phyloP scores from a whole-genome alignment of 2,329 filamentous ascomycete species.

The Lasiodiplodia sp. region DNA sequence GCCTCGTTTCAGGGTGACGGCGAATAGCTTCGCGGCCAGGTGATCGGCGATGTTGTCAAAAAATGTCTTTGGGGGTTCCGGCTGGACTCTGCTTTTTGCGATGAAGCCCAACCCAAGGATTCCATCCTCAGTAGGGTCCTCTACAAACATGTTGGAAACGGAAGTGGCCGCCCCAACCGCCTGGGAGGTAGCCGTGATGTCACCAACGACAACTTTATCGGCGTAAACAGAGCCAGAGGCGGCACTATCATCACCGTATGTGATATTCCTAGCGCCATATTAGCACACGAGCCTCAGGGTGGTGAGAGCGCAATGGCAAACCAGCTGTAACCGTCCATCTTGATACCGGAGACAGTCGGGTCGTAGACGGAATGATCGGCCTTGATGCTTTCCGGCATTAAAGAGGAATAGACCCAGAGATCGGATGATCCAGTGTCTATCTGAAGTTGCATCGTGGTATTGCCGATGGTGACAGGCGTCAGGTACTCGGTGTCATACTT shows the following conservation, averaged over 20 bases:
- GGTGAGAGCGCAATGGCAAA: slow-evolving; percentile 41
- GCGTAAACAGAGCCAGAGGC: slow-evolving; percentile 71
- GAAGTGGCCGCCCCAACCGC: slow-evolving; percentile 70
- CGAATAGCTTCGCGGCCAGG: slow-evolving; percentile 63
- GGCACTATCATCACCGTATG: slow-evolving; percentile 70
- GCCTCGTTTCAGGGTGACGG: slow-evolving; percentile 63
- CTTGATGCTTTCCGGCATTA: slow-evolving; percentile 59
- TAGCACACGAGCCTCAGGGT: neutral
- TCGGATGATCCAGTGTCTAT: slow-evolving; percentile 75
- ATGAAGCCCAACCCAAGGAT: slow-evolving; percentile 20
- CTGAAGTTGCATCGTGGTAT: slow-evolving; percentile 69
- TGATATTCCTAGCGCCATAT: slow-evolving; percentile 29
- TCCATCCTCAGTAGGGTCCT: slow-evolving; percentile 53
- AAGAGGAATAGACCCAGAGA: slow-evolving; percentile 72
- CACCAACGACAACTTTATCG: slow-evolving; percentile 69
- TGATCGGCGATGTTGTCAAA: slow-evolving; percentile 64
- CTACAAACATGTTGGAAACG: slow-evolving; percentile 62
- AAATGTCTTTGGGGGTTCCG: slow-evolving; percentile 62
- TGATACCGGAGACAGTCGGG: slow-evolving; percentile 56
- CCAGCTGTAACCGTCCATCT: slow-evolving; percentile 62
- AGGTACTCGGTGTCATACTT: slow-evolving; percentile 48
- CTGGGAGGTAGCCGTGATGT: slow-evolving; percentile 65
- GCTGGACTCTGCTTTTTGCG: slow-evolving; percentile 54
- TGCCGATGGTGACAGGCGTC: slow-evolving; percentile 67
- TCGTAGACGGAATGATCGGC: slow-evolving; percentile 66